Base-by-base conservation (phyloP, 2,329 filamentous ascomycete genomes). In the Drechslerella dactyloides region DNA sequence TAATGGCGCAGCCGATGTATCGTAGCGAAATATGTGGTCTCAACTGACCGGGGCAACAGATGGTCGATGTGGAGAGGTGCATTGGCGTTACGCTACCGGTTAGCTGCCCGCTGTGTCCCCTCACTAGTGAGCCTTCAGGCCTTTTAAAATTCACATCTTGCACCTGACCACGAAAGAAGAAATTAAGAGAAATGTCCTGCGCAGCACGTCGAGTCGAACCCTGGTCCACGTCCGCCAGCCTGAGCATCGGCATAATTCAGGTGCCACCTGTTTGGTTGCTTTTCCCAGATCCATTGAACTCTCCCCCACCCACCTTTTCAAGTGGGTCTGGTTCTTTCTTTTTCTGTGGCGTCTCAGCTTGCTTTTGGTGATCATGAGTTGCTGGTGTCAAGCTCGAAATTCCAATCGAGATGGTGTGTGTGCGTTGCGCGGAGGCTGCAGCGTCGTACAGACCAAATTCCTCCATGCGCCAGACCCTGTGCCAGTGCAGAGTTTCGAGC, bases 331-430 rank as follows among this genome's bases (percentile, higher is more conserved):
- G 11, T 21, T 2, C 13, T 62, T 62, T 21, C 37, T 53, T 62
- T 54, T 62, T 54, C 48, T 17, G n/a, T 52, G 6, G 1, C 23
- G 21, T 42, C n/a, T 4, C n/a, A 15, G 37, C 37, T 42, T 42
- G 5, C 15, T 42, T 42, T 42, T 42, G 37, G 37, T 42, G 37
- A 17, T 3, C 13, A 3, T 42, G 33, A 13, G 33, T 42, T 3
- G 27, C 27, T 33, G 27, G 37, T 42, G 37, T 42, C 37, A 42
- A 46, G 10, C 35, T n/a, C 11, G n/a, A 37, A 52, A 69, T 69
- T 69, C 65, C 53, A 33, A 54, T 63, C 42, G 46, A 37, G 58
- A 69, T 55, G 65, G 54, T 55, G 53, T 44, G 53, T 8, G 27
- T 33, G 52, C 30, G 46, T 42, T 30, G 33, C 50, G 21, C 27